Evolutionary conservation across 2,329 filamentous ascomycete species (phyloP).

Genomic region (Cercospora zeae-maydis): DNA sequence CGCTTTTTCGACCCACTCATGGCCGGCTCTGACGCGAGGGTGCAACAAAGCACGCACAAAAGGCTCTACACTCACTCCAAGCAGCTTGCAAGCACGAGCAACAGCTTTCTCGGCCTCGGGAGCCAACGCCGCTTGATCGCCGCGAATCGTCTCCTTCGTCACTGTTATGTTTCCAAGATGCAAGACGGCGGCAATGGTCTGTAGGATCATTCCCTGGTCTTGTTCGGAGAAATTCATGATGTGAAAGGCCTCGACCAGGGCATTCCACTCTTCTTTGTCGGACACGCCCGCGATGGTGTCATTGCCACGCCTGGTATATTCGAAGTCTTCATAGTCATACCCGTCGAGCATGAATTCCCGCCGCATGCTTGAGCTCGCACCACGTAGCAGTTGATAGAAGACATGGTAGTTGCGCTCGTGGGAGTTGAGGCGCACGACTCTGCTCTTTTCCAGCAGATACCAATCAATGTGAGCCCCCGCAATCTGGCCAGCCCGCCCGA

Average conservation of each 20-base stretch:
- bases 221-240: constrained; percentile 89
- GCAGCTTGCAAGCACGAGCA: constrained; percentile 72
- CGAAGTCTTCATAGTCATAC: constrained; percentile 78
- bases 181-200: constrained; percentile 84
- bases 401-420: constrained; percentile 95
- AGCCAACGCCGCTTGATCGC: constrained; percentile 81
- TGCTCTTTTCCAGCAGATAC: constrained; percentile 97
- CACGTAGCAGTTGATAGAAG: constrained; percentile 91
- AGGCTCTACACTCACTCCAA: constrained; percentile 78
- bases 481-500: constrained; percentile 82
- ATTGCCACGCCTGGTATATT: constrained; percentile 87
- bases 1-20: constrained; percentile 98
- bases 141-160: constrained; percentile 82
- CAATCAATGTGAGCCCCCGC: constrained; percentile 96
- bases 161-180: constrained; percentile 91
- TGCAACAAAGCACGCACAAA: constrained; percentile 88
- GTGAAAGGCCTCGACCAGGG: constrained; percentile 83
- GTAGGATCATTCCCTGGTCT: constrained; percentile 78
- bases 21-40: constrained; percentile 88
- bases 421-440: constrained; percentile 81
- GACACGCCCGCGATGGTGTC: constrained; percentile 88
- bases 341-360: constrained; percentile 72
- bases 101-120: constrained; percentile 72
- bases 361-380: constrained; percentile 70
- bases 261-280: constrained; percentile 85